Percentiles rank a stretch among this genome's conserved stretches.
These are phyloP conservation scores for Bolboschoenus planiculmis DNA, from an alignment of 176 grass and related monocot species.

Conservation along the genomic window DNA sequence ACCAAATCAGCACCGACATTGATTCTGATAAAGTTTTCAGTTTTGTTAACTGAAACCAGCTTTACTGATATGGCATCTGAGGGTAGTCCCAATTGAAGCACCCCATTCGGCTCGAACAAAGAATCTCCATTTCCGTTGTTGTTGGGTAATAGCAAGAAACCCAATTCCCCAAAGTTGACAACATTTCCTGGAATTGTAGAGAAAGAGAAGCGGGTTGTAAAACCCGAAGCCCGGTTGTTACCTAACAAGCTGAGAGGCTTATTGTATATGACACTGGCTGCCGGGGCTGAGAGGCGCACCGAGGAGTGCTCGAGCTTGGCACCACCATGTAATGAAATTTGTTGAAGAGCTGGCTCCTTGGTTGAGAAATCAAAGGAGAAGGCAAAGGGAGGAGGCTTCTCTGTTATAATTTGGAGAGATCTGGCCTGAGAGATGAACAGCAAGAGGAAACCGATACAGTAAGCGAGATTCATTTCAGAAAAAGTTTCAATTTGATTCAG, in stretches of 20 bases:
- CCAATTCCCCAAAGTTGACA: slow-evolving; percentile 10
- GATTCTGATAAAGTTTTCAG: slow-evolving; percentile 12
- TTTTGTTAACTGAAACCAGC: slow-evolving; percentile 9
- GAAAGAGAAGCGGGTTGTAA: slow-evolving; percentile 21
- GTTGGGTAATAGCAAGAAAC: slow-evolving; percentile 2
- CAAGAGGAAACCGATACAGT: background rate
- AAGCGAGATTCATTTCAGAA: background rate
- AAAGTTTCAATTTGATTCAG: background rate
- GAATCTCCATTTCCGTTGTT: background rate
- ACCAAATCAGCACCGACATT: slow-evolving; percentile 15
- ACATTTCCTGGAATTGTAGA: slow-evolving; percentile 4
- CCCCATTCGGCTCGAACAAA: background rate
- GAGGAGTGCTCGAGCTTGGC: background rate
- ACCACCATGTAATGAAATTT: background rate
- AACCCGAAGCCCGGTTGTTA: background rate
- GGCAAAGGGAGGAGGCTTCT: slow-evolving; percentile 5
- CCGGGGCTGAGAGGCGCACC: background rate
- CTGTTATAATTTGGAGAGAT: slow-evolving; percentile 23
- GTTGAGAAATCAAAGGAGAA: slow-evolving; percentile 23
- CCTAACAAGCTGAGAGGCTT: slow-evolving; percentile 1
- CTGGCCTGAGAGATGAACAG: slow-evolving; percentile 1
- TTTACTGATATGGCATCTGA: slow-evolving; percentile 16
- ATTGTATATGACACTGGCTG: background rate
- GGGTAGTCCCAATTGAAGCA: slow-evolving; percentile 6
- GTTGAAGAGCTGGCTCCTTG: background rate